phyloP scores from a whole-genome alignment of 176 grass and related monocot genomes.

The Rhynchospora pubera region DNA sequence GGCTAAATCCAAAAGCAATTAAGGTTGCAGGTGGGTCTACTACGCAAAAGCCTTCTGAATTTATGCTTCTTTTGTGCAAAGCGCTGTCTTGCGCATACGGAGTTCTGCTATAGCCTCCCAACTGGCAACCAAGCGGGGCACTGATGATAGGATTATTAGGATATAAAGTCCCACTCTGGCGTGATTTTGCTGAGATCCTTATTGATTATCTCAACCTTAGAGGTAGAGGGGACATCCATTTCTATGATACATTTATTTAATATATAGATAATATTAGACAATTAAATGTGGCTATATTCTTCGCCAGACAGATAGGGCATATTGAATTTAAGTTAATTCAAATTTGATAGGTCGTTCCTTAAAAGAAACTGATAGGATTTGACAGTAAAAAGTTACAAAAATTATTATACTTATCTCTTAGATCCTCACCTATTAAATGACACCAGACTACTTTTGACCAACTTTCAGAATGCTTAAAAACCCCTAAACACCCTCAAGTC shows the following conservation, averaged over 20 bases:
- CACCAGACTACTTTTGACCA: no score
- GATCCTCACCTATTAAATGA: no score
- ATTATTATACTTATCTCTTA: no score
- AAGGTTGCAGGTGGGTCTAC: slow-evolving; percentile 26
- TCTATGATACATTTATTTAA: background rate
- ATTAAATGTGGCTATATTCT: background rate
- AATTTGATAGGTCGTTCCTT: background rate
- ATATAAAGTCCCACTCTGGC: background rate
- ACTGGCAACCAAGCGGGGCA: background rate
- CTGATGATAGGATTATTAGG: background rate
- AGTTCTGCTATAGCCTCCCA: background rate
- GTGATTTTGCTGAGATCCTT: background rate
- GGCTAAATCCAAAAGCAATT: slow-evolving; percentile 18
- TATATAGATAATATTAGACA: background rate
- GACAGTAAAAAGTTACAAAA: no score
- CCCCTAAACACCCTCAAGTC: no score
- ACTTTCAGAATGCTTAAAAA: no score
- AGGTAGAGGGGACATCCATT: background rate
- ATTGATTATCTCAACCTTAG: background rate
- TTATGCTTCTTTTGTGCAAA: slow-evolving; percentile 11
- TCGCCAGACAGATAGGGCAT: background rate
- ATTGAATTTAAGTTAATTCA: background rate
- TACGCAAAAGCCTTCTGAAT: background rate
- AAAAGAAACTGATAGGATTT: background rate
- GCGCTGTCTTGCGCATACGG: background rate